Conservation (phyloP, 1,284 basidiomycete genomes). For the Fomitopsis pinicola region DNA sequence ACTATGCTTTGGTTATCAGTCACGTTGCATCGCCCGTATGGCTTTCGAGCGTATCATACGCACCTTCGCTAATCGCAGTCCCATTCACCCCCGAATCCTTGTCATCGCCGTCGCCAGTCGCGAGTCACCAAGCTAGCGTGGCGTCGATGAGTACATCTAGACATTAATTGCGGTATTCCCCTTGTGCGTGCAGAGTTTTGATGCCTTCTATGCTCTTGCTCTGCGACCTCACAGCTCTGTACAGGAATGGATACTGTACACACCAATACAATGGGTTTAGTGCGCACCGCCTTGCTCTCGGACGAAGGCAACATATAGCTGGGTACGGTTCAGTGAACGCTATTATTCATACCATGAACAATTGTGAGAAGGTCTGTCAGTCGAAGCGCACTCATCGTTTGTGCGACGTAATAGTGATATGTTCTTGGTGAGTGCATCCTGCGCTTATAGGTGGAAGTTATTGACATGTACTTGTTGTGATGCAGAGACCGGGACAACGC, state of each 20-base stretch:
- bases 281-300: too few species aligned
- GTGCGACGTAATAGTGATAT: too few species aligned
- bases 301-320: too few species aligned
- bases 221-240: background rate
- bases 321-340: too few species aligned
- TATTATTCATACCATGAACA: too few species aligned
- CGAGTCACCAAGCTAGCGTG: constrained; percentile 23
- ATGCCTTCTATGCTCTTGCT: background rate
- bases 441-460: too few species aligned
- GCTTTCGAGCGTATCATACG: background rate
- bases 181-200: background rate
- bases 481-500: too few species aligned
- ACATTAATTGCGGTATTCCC: background rate
- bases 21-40: background rate
- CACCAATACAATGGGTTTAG: background rate
- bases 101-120: constrained; percentile 26
- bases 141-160: too few species aligned
- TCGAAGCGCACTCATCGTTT: too few species aligned
- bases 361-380: too few species aligned
- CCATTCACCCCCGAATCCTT: constrained; percentile 26
- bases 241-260: background rate
- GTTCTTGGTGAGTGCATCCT: too few species aligned
- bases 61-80: background rate
- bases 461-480: too few species aligned
- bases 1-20: background rate